Evolutionary conservation across 441 rosid species (phyloP).

Genomic region (Metrosideros polymorpha): DNA sequence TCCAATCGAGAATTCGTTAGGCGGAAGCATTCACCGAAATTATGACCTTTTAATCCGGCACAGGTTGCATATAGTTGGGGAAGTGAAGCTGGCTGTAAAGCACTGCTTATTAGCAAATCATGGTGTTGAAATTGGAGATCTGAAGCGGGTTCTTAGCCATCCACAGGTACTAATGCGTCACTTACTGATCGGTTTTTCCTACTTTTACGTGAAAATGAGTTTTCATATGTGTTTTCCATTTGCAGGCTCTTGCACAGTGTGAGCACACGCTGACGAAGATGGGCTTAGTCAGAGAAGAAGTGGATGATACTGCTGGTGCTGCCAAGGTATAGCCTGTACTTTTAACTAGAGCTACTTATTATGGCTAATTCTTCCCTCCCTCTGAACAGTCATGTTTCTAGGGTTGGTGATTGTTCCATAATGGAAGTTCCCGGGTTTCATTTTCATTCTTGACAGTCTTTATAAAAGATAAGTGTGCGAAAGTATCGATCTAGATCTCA

Average conservation of each 20-base stretch:
- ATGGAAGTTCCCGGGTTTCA: not conserved
- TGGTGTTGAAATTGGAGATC: slow-evolving; percentile 66
- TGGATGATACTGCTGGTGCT: slow-evolving; percentile 97
- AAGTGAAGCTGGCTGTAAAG: slow-evolving; percentile 84
- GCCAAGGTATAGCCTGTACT: slow-evolving; percentile 50
- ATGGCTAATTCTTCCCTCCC: not conserved
- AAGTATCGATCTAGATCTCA: not conserved
- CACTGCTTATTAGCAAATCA: slow-evolving; percentile 92
- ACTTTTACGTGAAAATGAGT: not conserved
- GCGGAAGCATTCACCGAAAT: slow-evolving; percentile 96
- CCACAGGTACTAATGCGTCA: slow-evolving; percentile 59
- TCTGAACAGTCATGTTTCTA: not conserved
- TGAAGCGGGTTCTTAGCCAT: slow-evolving; percentile 92
- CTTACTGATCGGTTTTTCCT: not conserved
- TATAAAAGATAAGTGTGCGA: not conserved
- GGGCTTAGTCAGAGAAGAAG: slow-evolving; percentile 87
- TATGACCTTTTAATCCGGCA: slow-evolving; percentile 91
- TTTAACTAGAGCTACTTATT: not conserved
- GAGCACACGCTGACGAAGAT: slow-evolving; percentile 76
- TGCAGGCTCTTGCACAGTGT: slow-evolving; percentile 96
- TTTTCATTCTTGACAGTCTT: not conserved
- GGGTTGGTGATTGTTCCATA: not conserved
- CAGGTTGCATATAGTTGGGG: slow-evolving; percentile 91
- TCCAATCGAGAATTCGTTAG: slow-evolving; percentile 90
- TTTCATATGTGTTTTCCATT: not conserved